Conservation (phyloP, 768 basidiomycete species). For the Macrolepiota albuminosa region DNA sequence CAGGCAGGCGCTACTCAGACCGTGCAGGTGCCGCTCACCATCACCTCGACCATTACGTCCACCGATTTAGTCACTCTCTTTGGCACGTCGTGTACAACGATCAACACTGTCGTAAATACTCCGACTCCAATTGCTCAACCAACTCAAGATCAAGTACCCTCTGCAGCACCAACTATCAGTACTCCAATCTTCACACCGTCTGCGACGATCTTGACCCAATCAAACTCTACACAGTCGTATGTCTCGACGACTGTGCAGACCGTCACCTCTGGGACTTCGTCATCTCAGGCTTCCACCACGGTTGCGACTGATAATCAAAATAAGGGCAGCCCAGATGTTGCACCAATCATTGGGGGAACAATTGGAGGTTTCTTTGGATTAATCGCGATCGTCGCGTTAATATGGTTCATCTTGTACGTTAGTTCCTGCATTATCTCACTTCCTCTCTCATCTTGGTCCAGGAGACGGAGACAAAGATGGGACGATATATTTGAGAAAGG, state of each 20-base stretch:
- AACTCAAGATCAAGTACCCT: slow-evolving; percentile 1
- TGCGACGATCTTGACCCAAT: slow-evolving; percentile 22
- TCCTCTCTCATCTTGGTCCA: slow-evolving; percentile 18
- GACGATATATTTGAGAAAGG: slow-evolving; percentile 50
- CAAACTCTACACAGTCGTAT: slow-evolving; percentile 34
- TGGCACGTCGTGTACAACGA: slow-evolving; percentile 28
- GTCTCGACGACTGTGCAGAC: slow-evolving; percentile 33
- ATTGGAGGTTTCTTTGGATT: slow-evolving; percentile 52
- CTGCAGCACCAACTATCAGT: slow-evolving; percentile 6
- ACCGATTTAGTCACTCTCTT: slow-evolving; percentile 36
- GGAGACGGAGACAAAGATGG: slow-evolving; percentile 43
- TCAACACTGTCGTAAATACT: slow-evolving; percentile 1
- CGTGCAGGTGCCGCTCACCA: slow-evolving; percentile 36
- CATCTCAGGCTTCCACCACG: slow-evolving; percentile 27
- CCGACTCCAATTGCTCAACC: background rate
- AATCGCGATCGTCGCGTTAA: slow-evolving; percentile 34
- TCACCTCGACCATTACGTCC: slow-evolving; percentile 27
- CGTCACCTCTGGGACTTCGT: slow-evolving; percentile 31
- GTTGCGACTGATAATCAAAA: slow-evolving; percentile 19
- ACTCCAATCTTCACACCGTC: slow-evolving; percentile 26
- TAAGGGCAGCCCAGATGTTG: slow-evolving; percentile 25
- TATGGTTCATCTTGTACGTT: slow-evolving; percentile 50
- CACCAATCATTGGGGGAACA: slow-evolving; percentile 48
- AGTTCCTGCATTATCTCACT: slow-evolving; percentile 1
- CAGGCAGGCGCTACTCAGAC: slow-evolving; percentile 17